Evolutionary conservation across 1,139 yeast genomes (phyloP).

Genomic region (Blastobotrys proliferans): DNA sequence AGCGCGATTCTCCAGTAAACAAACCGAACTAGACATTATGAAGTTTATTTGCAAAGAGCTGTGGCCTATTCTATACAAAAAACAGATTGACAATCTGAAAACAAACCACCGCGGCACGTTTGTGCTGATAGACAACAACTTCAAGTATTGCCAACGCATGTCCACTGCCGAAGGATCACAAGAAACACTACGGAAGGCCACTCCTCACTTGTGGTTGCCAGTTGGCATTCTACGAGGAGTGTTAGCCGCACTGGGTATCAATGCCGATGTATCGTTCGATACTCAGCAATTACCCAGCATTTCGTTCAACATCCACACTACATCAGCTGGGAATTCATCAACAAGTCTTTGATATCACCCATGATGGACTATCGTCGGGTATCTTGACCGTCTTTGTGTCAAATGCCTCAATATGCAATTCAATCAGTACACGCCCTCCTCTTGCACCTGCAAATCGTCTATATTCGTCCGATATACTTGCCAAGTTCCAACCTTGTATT

Average conservation of each 20-base stretch:
- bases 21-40: slow-evolving; percentile 66
- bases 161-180: slow-evolving; percentile 36
- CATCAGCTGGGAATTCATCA: slow-evolving; percentile 9
- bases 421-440: slow-evolving; percentile 90
- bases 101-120: slow-evolving; percentile 88
- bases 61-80: slow-evolving; percentile 74
- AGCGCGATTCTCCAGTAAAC: slow-evolving; percentile 43
- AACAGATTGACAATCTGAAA: slow-evolving; percentile 86
- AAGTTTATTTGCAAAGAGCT: slow-evolving; percentile 89
- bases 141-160: slow-evolving; percentile 53
- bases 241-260: slow-evolving; percentile 64
- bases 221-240: slow-evolving; percentile 83
- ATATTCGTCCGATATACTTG: slow-evolving; percentile 90
- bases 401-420: slow-evolving; percentile 81
- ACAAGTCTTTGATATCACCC: neutral
- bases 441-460: slow-evolving; percentile 87
- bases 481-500: slow-evolving; percentile 92
- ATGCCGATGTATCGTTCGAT: slow-evolving; percentile 65
- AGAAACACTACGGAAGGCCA: slow-evolving; percentile 27
- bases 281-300: slow-evolving; percentile 56
- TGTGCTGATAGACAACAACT: slow-evolving; percentile 67
- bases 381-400: slow-evolving; percentile 54
- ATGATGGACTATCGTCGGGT: no score
- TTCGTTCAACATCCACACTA: slow-evolving; percentile 66
- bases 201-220: slow-evolving; percentile 67